Base-by-base conservation (phyloP, 345 rosid genomes). In the Adansonia digitata region DNA sequence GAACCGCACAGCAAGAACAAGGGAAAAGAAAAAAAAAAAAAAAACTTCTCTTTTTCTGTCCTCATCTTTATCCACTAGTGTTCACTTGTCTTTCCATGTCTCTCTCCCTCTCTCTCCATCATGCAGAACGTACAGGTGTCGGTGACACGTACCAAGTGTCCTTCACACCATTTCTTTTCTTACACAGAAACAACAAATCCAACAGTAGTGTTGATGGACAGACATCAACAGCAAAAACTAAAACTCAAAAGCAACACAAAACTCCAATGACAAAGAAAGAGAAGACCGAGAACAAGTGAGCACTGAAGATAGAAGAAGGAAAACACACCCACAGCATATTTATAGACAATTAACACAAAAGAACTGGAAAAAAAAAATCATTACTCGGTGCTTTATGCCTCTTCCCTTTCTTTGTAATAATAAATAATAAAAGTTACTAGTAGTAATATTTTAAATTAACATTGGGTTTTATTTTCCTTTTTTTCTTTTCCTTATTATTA, bases 101-200 rank as follows among this genome's bases (percentile, higher is more conserved):
- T 51, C 24, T 31, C 75, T 76, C 75, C 71, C 77, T n/a, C n/a
- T 78, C 89, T 77, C 35, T 80, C 63, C 13, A 59, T 59, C 91
- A 84, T 81, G 86, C 86, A 84, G 35, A 80, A 69, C 63, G 77
- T 76, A 88, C 89, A 83, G 84, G 84, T 86, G 88, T 83, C 87
- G 85, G 87, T 78, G 75, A 75, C 78, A 72, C 45, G 75, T 69
- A 74, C 76, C 77, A 53, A 29, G 37, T 14, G 2, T 43, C 35
- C 5, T 7, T 29, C 14, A 2, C 5, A 11, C 13, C 39, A 72
- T 71, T 79, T 76, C 75, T 72, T 51, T 43, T 48, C 42, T 78
- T 26, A 51, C 13, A 43, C 9, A 48, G 7, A 26, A n/a, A 67
- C 37, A 14, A 24, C 52, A 67, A 67, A 43, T 43, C 52, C 35